Percentiles rank a stretch among this genome's conserved stretches.
These are phyloP conservation scores for Syzygium syzygioides DNA, from an alignment of 441 rosid genomes.

Conservation along the genomic window DNA sequence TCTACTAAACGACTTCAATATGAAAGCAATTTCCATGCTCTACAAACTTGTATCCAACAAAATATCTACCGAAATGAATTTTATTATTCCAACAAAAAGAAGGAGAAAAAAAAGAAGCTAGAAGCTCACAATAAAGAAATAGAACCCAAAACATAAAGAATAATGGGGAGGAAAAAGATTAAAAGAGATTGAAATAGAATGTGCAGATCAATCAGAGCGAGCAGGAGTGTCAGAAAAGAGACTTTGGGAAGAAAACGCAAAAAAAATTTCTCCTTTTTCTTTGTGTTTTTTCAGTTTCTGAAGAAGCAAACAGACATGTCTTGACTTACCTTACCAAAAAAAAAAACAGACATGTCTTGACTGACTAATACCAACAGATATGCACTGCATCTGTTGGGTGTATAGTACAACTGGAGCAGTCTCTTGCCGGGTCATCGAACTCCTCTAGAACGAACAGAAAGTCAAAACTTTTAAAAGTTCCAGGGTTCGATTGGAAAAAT, in stretches of 20 bases:
- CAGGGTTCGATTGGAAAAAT: not conserved
- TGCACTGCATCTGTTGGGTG: not conserved
- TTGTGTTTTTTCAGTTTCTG: conserved; percentile 7
- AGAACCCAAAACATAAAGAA: not conserved
- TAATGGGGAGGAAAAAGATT: not conserved
- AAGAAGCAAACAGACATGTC: too few species aligned
- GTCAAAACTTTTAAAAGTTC: not conserved
- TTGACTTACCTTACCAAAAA: too few species aligned
- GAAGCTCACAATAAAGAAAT: not conserved
- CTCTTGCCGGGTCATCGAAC: not conserved
- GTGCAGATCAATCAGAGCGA: not conserved
- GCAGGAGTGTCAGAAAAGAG: not conserved
- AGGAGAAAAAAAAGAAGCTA: not conserved
- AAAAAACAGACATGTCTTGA: not conserved
- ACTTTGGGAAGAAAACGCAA: not conserved
- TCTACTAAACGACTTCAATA: not conserved
- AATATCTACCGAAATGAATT: not conserved
- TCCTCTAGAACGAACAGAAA: not conserved
- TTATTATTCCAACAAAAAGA: not conserved
- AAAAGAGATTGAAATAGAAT: not conserved
- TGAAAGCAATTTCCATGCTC: not conserved
- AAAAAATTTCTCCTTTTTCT: not conserved
- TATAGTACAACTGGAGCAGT: not conserved
- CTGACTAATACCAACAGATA: not conserved
- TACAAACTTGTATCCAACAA: not conserved